Evolutionary conservation across 495 filamentous ascomycete species (phyloP), one percentile per base, ranked within the genome.

Genomic region (Penicillium manginii): DNA sequence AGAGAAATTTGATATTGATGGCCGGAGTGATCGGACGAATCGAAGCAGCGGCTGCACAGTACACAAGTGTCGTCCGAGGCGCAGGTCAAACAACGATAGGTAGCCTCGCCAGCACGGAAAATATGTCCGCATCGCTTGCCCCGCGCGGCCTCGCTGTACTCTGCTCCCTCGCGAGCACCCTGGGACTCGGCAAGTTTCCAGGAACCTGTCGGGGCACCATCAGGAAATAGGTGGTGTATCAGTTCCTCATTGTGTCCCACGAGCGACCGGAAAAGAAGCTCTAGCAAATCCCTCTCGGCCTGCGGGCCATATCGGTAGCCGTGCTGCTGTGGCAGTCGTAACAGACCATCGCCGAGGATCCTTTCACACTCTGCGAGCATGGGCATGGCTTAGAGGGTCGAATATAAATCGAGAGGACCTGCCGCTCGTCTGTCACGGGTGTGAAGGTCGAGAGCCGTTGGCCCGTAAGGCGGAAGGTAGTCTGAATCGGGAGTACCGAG

Each of bases 91-190:
- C 94, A 98, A 50, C 88, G 84, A 65, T 97, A 98, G 37, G 92
- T 91, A 40, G 92, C 91, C 76, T 98, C 94, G 2, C 93, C 94
- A 26, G 80, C 80, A 71, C 91, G 89, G 80, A 98, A 96, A 59
- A 98, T 98, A 78, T 98, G 94, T 8, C 94, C 94, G 69, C 94
- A 98, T n/a, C 91, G 86, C 71, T 93, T 96, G 50, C 94, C 94
- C 63, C 93, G 84, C 45, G 96, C 94, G 31, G 88, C 89, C 60
- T 91, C 90, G 50, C 90, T 96, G 72, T 98, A 98, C 70, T 98
- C 94, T 4, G 93, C 91, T 11, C 94, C 94, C 62, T 96, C 93
- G 47, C 89, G 80, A 9, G 91, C 89, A n/a, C 93, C 94, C 67
- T 97, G 96, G 19, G 92, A 92, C 54, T 88, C 84, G 37, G 87